Base-by-base conservation (phyloP, 2,329 filamentous ascomycete species). In the Eurotiales sp. region DNA sequence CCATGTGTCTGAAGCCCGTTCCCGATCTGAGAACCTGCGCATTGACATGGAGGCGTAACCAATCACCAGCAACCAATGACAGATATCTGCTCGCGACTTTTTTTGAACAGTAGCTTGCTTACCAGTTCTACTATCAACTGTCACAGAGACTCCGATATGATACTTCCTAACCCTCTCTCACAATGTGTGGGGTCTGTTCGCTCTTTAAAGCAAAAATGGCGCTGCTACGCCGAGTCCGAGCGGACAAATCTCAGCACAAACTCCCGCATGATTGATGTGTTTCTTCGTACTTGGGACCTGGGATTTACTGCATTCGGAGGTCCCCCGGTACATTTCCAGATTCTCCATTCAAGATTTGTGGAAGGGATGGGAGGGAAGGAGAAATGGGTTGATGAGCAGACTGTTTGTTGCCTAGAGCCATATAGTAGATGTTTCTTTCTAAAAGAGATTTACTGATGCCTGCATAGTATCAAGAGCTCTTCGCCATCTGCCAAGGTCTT, bases 281-380 rank as follows among this genome's bases (percentile, higher is more conserved):
- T 73, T 32, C 32, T 58, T 4, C 63, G 65, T 19, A 77, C 68
- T 22, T 86, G 82, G 80, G 73, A 85, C 64, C 66, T 87, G 4
- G 84, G 84, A 0, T 79, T 86, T 56, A 86, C 82, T 0, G 68
- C 80, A 0, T 87, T 87, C 63, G 84, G 84, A n/a, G 85, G 85
- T 0, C 85, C 85, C 2, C 79, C 84, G 0, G 84, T 87, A 7
- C 84, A 88, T 65, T 88, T 88, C 59, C 79, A 83, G 59, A 87
- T 87, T 52, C 75, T 86, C 49, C 77, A 84, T 58, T 70, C 76
- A 32, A 76, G 79, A 39, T 89, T 86, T 59, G 82, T 87, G 0
- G 72, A 76, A 1, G 71, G 71, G 1, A 46, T 56, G 27, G 58
- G 58, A 3, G 66, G 65, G 2, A 77, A 79, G 41, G 64, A 77